phyloP scores from a whole-genome alignment of 371 early-diverging fungal genomes.

The Saksenaea vasiformis region DNA sequence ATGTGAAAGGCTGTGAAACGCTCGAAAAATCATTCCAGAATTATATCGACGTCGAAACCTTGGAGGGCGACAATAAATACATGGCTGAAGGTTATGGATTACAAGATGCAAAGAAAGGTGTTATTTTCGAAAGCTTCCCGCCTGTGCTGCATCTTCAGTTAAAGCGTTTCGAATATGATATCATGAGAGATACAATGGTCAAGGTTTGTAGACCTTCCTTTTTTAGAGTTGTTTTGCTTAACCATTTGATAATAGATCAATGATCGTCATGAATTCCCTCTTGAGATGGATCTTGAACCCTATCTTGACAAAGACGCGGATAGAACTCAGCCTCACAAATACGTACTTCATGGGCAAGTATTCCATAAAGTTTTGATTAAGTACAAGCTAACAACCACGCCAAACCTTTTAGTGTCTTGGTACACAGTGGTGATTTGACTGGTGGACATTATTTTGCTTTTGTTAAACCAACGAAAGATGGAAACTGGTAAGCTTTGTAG shows the following conservation, averaged over 20 bases:
- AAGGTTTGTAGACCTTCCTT: constrained; percentile 58
- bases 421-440: constrained; percentile 95
- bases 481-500: constrained; percentile 64
- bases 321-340: constrained; percentile 69
- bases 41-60: constrained; percentile 87
- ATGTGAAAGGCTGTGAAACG: constrained; percentile 91
- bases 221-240: not conserved
- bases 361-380: not conserved
- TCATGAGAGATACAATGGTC: constrained; percentile 88
- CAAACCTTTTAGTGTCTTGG: constrained; percentile 75
- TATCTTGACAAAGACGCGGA: constrained; percentile 75
- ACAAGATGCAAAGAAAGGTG: constrained; percentile 97
- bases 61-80: constrained; percentile 99
- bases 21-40: constrained; percentile 91
- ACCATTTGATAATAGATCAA: constrained; percentile 72
- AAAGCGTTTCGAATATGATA: constrained; percentile 98
- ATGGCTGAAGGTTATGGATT: constrained; percentile 95
- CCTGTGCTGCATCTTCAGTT: constrained; percentile 97
- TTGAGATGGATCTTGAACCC: constrained; percentile 88
- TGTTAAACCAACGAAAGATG: constrained; percentile 77
- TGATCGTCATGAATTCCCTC: constrained; percentile 97
- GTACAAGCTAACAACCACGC: not conserved
- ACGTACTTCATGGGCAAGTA: constrained; percentile 81
- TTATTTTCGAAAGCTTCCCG: constrained; percentile 93
- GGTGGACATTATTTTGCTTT: constrained; percentile 99